Evolutionary conservation across 306 rosid genomes (phyloP).

Genomic region (Alnus rubra): DNA sequence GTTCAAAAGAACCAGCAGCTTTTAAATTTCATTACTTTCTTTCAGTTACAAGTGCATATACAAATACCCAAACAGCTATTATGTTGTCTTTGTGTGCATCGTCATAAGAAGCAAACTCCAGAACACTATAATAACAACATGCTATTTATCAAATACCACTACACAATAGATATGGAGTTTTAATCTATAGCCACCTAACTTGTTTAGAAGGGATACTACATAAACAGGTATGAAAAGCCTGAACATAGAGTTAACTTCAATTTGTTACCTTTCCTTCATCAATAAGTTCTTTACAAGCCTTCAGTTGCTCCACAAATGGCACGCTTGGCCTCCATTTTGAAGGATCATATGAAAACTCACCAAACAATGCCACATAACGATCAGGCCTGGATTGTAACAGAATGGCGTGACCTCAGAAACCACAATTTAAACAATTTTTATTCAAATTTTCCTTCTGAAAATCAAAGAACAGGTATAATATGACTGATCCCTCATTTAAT

Average conservation of each 20-base stretch:
- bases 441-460: constrained; percentile 14
- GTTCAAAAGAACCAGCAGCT: constrained; percentile 19
- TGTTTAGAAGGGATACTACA: constrained; percentile 12
- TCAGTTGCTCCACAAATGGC: constrained; percentile 87
- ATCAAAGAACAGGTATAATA: constrained; percentile 14
- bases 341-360: constrained; percentile 61
- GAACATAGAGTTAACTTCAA: constrained; percentile 7
- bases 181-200: neutral
- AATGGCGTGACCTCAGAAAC: constrained; percentile 15
- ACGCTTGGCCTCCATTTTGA: constrained; percentile 91
- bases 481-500: neutral
- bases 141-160: neutral
- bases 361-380: constrained; percentile 76
- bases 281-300: constrained; percentile 83
- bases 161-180: neutral
- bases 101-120: neutral
- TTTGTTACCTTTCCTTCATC: constrained; percentile 84
- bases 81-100: neutral
- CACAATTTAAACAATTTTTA: constrained; percentile 9
- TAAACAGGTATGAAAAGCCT: constrained; percentile 23
- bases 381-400: constrained; percentile 73
- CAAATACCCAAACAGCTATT: neutral
- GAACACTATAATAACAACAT: neutral
- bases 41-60: neutral
- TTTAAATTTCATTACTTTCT: neutral